These are phyloP conservation scores for Ramichloridium luteum DNA, from an alignment of 2,329 filamentous ascomycete species.

Conservation along the genomic window DNA sequence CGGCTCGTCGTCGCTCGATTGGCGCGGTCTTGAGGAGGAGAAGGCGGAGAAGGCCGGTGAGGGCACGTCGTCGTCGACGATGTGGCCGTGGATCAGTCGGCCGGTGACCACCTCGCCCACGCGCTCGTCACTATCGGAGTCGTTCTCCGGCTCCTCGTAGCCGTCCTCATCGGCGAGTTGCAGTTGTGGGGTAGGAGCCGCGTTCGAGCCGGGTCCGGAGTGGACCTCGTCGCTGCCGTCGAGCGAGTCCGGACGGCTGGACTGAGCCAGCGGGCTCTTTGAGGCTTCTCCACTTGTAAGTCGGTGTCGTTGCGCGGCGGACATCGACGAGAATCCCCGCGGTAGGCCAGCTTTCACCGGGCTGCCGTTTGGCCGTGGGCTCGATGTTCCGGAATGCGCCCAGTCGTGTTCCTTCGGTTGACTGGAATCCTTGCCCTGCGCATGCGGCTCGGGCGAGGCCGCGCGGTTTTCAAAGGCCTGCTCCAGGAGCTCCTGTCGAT, in stretches of 20 bases:
- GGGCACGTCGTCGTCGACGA: conserved; percentile 76
- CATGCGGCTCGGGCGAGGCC: conserved; percentile 6
- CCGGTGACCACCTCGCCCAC: conserved; percentile 85
- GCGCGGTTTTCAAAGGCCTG: conserved; percentile 13
- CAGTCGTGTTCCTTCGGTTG: conserved; percentile 19
- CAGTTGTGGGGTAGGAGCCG: conserved; percentile 16
- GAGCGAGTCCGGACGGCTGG: conserved; percentile 20
- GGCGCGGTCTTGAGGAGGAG: conserved; percentile 39
- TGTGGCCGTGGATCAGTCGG: conserved; percentile 81
- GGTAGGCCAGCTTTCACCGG: too few relatives aligned
- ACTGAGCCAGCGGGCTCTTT: conserved; percentile 23
- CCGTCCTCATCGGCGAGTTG: conserved; percentile 18
- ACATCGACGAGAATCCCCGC: too few relatives aligned
- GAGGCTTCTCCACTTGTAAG: conserved; percentile 17
- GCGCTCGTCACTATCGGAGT: conserved; percentile 36
- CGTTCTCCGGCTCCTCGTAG: conserved; percentile 23
- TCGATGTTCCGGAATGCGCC: conserved; percentile 12
- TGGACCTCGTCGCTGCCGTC: conserved; percentile 9
- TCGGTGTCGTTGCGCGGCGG: conserved; percentile 12
- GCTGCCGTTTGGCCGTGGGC: conserved; percentile 9
- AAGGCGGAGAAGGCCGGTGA: conserved; percentile 57
- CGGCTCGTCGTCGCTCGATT: conserved; percentile 38
- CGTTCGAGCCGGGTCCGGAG: conserved; percentile 15
- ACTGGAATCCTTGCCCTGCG: conserved; percentile 1
- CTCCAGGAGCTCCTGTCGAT: conserved; percentile 13